phyloP scores from a whole-genome alignment of 805 yeast species.

The Saccharomycopsis sp. region DNA sequence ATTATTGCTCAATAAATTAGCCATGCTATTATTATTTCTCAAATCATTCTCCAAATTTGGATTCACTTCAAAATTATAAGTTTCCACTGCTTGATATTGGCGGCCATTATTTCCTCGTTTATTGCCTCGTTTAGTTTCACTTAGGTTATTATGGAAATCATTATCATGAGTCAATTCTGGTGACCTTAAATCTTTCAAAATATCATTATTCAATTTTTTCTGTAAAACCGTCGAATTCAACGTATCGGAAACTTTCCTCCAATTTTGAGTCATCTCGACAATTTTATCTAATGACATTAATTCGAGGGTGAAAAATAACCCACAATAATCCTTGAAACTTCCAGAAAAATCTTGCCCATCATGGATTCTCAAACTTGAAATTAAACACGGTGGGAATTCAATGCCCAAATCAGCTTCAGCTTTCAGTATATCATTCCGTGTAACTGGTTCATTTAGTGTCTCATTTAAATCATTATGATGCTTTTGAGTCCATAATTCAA shows the following conservation, averaged over 20 bases:
- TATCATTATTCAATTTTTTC: conserved; percentile 10
- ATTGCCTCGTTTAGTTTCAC: conserved; percentile 9
- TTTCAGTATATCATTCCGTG: conserved; percentile 69
- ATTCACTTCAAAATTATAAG: conserved; percentile 22
- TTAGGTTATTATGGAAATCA: conserved; percentile 11
- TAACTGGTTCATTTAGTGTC: conserved; percentile 71
- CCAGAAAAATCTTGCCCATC: conserved; percentile 88
- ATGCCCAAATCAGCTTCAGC: conserved; percentile 78
- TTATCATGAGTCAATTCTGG: conserved; percentile 18
- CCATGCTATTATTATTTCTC: conserved; percentile 12
- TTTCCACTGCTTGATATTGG: conserved; percentile 14
- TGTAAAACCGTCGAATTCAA: conserved; percentile 25
- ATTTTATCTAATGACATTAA: conserved; percentile 76
- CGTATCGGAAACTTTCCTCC: conserved; percentile 68
- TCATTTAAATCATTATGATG: conserved; percentile 78
- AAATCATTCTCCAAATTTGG: conserved; percentile 20
- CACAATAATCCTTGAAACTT: conserved; percentile 57
- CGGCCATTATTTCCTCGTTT: conserved; percentile 4
- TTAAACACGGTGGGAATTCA: conserved; percentile 70
- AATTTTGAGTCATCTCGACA: conserved; percentile 70
- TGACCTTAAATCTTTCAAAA: conserved; percentile 5
- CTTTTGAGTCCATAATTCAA: conserved; percentile 74
- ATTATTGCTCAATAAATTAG: neutral
- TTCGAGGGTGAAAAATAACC: conserved; percentile 74
- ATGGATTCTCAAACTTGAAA: conserved; percentile 72